Evolutionary conservation across 179 eudicot species (phyloP).

Genomic region (Beta lomatogona): DNA sequence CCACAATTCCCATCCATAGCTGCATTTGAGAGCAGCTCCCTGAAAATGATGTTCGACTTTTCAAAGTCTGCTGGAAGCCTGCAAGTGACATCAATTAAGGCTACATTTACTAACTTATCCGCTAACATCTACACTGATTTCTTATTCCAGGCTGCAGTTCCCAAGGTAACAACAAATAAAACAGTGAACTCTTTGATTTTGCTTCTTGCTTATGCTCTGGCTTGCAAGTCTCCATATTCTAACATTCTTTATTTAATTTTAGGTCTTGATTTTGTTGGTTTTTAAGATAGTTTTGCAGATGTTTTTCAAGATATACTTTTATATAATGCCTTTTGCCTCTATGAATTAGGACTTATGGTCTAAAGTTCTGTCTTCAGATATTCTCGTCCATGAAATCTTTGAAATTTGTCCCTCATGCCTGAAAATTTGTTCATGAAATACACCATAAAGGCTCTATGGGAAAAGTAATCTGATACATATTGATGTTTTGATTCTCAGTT

Average conservation of each 20-base stretch:
- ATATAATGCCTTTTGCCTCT: not conserved
- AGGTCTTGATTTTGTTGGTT: not conserved
- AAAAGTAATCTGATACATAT: slow-evolving; percentile 21
- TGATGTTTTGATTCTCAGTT: slow-evolving; percentile 50
- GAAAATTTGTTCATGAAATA: not conserved
- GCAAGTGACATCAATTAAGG: slow-evolving; percentile 68
- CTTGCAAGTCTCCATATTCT: not conserved
- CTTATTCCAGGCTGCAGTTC: slow-evolving; percentile 96
- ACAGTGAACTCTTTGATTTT: not conserved
- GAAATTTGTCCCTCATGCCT: not conserved
- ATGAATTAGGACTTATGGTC: not conserved
- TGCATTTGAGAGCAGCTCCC: slow-evolving; percentile 85
- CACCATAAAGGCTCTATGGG: slow-evolving; percentile 8
- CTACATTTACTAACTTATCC: slow-evolving; percentile 72
- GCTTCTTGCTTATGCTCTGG: slow-evolving; percentile 3
- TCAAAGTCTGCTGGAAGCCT: slow-evolving; percentile 72
- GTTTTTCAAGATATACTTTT: not conserved
- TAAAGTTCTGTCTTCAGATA: not conserved
- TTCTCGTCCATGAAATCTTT: not conserved
- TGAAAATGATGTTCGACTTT: slow-evolving; percentile 73
- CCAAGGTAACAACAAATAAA: slow-evolving; percentile 59
- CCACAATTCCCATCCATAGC: slow-evolving; percentile 64
- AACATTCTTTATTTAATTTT: not conserved
- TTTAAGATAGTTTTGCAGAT: not conserved
- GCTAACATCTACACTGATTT: slow-evolving; percentile 64